Base-by-base conservation (phyloP, 2,329 filamentous ascomycete genomes). In the Trichoderma guizhouense region DNA sequence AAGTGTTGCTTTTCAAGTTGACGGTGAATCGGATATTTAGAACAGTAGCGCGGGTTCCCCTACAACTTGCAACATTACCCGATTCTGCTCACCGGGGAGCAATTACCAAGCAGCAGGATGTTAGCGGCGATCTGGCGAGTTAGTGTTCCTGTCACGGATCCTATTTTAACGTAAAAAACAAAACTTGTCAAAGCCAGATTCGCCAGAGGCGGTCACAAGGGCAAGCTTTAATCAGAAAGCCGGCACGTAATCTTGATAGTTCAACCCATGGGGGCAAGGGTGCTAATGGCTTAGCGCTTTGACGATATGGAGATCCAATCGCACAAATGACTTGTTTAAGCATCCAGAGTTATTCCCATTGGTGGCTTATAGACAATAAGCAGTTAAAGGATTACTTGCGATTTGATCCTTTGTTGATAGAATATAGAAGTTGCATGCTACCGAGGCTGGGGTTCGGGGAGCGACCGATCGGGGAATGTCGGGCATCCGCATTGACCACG, bases 381-480 rank as follows among this genome's bases (percentile, higher is more conserved):
- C 18, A 39, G 51, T 26, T 67, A 21, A 6, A n/a, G 5, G 11
- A 12, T 43, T 15, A 67, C 64, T 21, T 18, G 9, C 3, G 24
- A 30, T 26, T 26, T 28, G 24, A 14, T 34, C 24, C 7, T 11
- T 8, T 15, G 28, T 11, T 11, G 18, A 43, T 39, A 7, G 28
- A 36, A 2, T 39, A 4, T 5, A 7, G 11, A 67, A 34, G 64
- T 67, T 30, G 7, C 51, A 15, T 11, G 15, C 18, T 39, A 43
- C 36, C 64, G 28, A 15, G 28, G 18, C 47, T n/a, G 18, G 11
- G 18, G n/a, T 12, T 21, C 57, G 57, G 57, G 57, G 18, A 60
- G 57, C 57, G 18, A 21, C 57, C 30, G 57, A 21, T 69, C 66
- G 66, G 66, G 66, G 66, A 69, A 58, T 69, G 28, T 69, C 66